Conservation (phyloP, 179 eudicot genomes). For the Actinidia polygama region DNA sequence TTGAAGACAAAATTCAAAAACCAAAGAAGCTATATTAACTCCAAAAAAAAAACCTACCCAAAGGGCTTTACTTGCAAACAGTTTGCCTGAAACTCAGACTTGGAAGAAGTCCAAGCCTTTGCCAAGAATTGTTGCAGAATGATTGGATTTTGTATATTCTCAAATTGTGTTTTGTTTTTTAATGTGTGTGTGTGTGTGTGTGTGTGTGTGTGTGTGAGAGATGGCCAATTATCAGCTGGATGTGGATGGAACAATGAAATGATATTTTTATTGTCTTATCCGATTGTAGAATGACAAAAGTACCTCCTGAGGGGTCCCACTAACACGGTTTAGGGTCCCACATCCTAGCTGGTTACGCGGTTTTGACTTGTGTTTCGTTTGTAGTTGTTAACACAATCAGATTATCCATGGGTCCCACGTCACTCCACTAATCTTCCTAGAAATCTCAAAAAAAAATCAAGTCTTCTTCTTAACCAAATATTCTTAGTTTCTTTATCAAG, state of each 20-base stretch:
- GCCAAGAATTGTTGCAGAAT: background rate
- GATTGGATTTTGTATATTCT: no score
- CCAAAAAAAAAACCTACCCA: no score
- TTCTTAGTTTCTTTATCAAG: background rate
- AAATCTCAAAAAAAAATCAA: background rate
- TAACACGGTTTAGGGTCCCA: background rate
- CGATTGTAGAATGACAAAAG: background rate
- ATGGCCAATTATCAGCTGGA: no score
- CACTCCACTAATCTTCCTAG: background rate
- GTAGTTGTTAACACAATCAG: background rate
- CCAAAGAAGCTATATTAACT: no score
- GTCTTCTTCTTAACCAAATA: no score
- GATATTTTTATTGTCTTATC: no score
- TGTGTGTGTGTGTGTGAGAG: no score
- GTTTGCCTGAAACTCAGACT: background rate
- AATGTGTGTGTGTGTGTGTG: no score
- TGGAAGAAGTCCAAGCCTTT: background rate
- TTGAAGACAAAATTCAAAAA: no score
- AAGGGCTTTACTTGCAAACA: no score
- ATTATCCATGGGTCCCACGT: background rate
- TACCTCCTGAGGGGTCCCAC: background rate
- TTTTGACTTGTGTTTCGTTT: constrained; percentile 22
- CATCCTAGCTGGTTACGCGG: constrained; percentile 34
- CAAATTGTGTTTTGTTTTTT: no score
- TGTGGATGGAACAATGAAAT: no score